Conservation (phyloP, 1,284 basidiomycete genomes). For the Austroboletus olivaceoglutinosus region DNA sequence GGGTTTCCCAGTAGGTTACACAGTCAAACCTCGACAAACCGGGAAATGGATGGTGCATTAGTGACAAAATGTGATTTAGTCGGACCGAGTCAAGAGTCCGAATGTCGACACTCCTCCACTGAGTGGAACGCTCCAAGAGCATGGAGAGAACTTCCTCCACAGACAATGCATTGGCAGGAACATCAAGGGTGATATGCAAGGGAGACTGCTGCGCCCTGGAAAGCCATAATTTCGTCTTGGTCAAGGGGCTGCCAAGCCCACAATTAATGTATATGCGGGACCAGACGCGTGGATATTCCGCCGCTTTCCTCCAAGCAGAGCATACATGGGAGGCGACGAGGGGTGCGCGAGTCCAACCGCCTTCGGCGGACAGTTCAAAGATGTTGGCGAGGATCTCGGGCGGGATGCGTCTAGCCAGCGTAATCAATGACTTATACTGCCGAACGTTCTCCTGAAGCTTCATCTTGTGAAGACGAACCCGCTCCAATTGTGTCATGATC, state of each 20-base stretch:
- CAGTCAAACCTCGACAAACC: constrained; percentile 28
- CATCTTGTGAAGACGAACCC: constrained; percentile 43
- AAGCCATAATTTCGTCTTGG: constrained; percentile 51
- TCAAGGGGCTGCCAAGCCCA: constrained; percentile 42
- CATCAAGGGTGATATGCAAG: constrained; percentile 45
- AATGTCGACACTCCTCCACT: constrained; percentile 48
- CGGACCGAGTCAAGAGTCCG: constrained; percentile 38
- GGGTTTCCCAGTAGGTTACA: constrained; percentile 19
- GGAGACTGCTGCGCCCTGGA: constrained; percentile 41
- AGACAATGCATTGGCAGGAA: constrained; percentile 33
- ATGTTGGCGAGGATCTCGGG: constrained; percentile 55
- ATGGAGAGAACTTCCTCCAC: constrained; percentile 38
- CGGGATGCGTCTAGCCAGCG: constrained; percentile 55
- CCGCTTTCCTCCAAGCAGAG: constrained; percentile 56
- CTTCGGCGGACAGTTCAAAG: constrained; percentile 49
- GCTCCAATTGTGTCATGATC: constrained; percentile 41
- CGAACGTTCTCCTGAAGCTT: constrained; percentile 43
- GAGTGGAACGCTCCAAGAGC: constrained; percentile 38
- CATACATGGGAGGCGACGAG: constrained; percentile 59
- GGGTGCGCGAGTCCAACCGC: constrained; percentile 56
- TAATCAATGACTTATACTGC: constrained; percentile 48
- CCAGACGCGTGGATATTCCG: constrained; percentile 54
- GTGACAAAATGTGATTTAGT: constrained; percentile 40
- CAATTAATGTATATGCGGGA: constrained; percentile 54
- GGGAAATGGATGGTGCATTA: constrained; percentile 34